Evolutionary conservation across 805 yeast species (phyloP).

Genomic region (Danielia reshetovae): DNA sequence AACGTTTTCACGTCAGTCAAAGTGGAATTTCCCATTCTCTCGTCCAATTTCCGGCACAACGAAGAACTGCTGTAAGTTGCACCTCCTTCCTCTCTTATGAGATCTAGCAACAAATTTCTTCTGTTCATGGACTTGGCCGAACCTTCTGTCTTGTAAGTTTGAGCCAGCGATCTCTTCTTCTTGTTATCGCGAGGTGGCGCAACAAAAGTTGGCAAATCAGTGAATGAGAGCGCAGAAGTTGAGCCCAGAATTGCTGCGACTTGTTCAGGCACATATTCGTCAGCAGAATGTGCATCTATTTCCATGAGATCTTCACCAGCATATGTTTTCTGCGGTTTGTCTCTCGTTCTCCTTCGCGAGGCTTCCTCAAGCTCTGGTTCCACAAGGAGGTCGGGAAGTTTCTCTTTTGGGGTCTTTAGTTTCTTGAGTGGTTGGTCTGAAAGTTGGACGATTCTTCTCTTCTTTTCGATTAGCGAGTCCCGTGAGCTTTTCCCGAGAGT

Average conservation of each 20-base stretch:
- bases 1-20: conserved; percentile 37
- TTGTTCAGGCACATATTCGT: not conserved
- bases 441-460: conserved; percentile 7
- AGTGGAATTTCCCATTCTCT: conserved; percentile 23
- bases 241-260: not conserved
- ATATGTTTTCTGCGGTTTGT: not conserved
- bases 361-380: not conserved
- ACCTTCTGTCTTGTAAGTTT: conserved; percentile 6
- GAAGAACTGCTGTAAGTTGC: conserved; percentile 31
- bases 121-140: conserved; percentile 30
- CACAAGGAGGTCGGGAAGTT: not conserved
- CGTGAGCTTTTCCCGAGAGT: conserved; percentile 25
- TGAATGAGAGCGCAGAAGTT: conserved; percentile 4
- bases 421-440: conserved; percentile 1
- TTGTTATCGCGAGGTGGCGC: conserved; percentile 2
- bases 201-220: conserved; percentile 10
- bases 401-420: not conserved
- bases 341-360: not conserved
- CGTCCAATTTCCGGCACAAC: conserved; percentile 31
- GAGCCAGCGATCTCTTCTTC: not conserved
- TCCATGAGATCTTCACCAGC: not conserved
- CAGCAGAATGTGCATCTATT: conserved; percentile 1
- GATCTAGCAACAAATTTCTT: conserved; percentile 24
- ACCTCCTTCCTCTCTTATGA: conserved; percentile 36
- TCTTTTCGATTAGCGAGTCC: conserved; percentile 20